These are phyloP conservation scores for Mortierella sp. DNA, from an alignment of 371 early-diverging fungal species.

Conservation along the genomic window DNA sequence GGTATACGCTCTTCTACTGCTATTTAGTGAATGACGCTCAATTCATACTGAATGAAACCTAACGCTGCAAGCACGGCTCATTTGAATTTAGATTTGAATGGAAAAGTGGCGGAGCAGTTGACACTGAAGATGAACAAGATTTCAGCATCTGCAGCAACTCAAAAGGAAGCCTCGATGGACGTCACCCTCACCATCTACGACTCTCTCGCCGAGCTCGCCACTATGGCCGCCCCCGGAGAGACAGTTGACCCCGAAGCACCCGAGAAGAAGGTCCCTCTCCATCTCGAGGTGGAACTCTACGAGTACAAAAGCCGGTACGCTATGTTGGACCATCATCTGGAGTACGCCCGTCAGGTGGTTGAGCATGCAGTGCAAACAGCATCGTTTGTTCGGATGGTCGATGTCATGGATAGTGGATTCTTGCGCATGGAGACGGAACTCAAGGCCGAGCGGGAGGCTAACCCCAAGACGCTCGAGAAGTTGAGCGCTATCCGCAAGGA, in stretches of 20 bases:
- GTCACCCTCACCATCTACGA: constrained; percentile 50
- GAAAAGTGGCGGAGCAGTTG: constrained; percentile 33
- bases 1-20: constrained; percentile 13
- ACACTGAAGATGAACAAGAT: constrained; percentile 38
- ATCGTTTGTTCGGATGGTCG: constrained; percentile 31
- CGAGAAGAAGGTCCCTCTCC: constrained; percentile 38
- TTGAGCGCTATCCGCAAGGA: constrained; percentile 40
- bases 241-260: not conserved
- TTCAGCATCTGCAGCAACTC: constrained; percentile 18
- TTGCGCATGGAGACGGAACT: constrained; percentile 44
- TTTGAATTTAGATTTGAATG: constrained; percentile 22
- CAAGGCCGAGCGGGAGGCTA: constrained; percentile 43
- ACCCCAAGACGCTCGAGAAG: constrained; percentile 30
- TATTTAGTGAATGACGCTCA: no score
- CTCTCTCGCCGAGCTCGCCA: constrained; percentile 41
- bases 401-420: constrained; percentile 52
- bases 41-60: not conserved
- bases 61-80: not conserved
- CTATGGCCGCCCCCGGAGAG: constrained; percentile 28
- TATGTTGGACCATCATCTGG: constrained; percentile 38
- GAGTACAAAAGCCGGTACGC: constrained; percentile 47
- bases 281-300: constrained; percentile 52
- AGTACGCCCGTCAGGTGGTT: constrained; percentile 18
- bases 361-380: constrained; percentile 18
- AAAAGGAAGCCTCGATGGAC: constrained; percentile 44